These are phyloP conservation scores for Colletotrichum neosansevieriae DNA, from an alignment of 2,329 filamentous ascomycete genomes.

Conservation along the genomic window DNA sequence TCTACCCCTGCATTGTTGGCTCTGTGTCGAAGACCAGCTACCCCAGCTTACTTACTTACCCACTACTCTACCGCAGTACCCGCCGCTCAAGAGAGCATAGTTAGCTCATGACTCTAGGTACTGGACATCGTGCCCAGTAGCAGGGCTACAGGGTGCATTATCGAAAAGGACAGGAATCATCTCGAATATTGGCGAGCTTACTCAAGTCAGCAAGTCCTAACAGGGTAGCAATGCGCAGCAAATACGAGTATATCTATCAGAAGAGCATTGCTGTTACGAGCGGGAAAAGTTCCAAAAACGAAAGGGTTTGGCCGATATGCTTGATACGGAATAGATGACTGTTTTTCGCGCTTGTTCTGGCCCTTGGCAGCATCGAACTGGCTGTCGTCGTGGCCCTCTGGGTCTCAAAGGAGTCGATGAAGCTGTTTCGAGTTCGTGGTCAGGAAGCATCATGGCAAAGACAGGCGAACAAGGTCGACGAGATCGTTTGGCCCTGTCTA, in stretches of 20 bases:
- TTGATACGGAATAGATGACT: conserved; percentile 8
- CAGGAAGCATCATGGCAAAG: conserved; percentile 6
- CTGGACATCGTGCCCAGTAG: not conserved
- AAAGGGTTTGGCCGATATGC: not conserved
- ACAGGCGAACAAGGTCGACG: conserved; percentile 2
- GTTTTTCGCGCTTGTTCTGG: not conserved
- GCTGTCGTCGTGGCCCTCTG: not conserved
- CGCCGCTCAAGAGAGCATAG: conserved; percentile 8
- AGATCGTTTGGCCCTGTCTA: not conserved
- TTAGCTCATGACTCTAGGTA: conserved; percentile 23
- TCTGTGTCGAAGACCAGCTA: conserved; percentile 13
- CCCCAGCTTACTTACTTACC: conserved; percentile 19
- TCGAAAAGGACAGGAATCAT: not conserved
- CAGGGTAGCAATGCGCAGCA: not conserved
- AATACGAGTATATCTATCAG: not conserved
- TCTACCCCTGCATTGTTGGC: conserved; percentile 5
- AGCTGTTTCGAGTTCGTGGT: conserved; percentile 7
- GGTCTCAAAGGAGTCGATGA: not conserved
- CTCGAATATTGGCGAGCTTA: conserved; percentile 4
- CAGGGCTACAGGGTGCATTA: conserved; percentile 1
- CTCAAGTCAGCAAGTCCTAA: conserved; percentile 9
- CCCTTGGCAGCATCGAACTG: not conserved
- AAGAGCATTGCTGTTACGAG: not conserved
- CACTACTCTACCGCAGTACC: conserved; percentile 11
- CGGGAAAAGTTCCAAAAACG: conserved; percentile 1